These are phyloP conservation scores for Farysia itapuensis DNA, from an alignment of 1,284 basidiomycete genomes.

Conservation along the genomic window DNA sequence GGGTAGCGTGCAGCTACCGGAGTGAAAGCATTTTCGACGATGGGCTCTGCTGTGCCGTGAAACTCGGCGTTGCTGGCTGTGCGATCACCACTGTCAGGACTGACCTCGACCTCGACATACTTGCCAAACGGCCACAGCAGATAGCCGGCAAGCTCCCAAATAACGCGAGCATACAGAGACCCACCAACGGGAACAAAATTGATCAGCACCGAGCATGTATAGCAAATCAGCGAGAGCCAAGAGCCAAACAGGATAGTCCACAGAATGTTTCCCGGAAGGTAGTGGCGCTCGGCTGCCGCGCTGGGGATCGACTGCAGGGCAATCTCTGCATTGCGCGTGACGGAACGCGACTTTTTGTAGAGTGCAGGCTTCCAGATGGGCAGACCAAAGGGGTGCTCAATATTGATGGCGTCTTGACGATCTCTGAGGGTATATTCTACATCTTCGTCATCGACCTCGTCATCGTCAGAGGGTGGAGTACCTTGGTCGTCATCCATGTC, in stretches of 20 bases:
- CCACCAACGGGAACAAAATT: constrained; percentile 76
- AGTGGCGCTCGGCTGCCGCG: constrained; percentile 83
- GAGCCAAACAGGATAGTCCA: constrained; percentile 79
- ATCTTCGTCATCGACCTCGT: constrained; percentile 63
- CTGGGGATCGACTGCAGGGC: constrained; percentile 90
- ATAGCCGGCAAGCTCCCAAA: constrained; percentile 93
- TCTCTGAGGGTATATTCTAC: constrained; percentile 89
- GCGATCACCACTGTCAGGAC: constrained; percentile 45
- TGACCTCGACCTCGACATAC: constrained; percentile 81
- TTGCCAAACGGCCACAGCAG: constrained; percentile 98
- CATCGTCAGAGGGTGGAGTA: constrained; percentile 5
- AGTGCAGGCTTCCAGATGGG: constrained; percentile 99
- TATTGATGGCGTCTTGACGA: constrained; percentile 93
- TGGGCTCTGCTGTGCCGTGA: constrained; percentile 13
- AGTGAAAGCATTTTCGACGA: constrained; percentile 62
- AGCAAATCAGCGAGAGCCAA: constrained; percentile 78
- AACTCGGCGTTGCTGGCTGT: constrained; percentile 10
- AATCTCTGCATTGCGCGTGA: constrained; percentile 92
- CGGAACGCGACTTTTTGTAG: constrained; percentile 96
- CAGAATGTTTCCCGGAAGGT: constrained; percentile 87
- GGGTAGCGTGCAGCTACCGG: constrained; percentile 50
- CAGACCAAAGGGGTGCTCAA: constrained; percentile 97
- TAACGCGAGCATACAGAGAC: constrained; percentile 77
- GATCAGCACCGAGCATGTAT: constrained; percentile 71
- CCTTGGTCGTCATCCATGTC: constrained; percentile 6